Evolutionary conservation across 176 grass and related monocot species (phyloP), one percentile per base, ranked within the genome.

Genomic region (Aegilops tauschii): DNA sequence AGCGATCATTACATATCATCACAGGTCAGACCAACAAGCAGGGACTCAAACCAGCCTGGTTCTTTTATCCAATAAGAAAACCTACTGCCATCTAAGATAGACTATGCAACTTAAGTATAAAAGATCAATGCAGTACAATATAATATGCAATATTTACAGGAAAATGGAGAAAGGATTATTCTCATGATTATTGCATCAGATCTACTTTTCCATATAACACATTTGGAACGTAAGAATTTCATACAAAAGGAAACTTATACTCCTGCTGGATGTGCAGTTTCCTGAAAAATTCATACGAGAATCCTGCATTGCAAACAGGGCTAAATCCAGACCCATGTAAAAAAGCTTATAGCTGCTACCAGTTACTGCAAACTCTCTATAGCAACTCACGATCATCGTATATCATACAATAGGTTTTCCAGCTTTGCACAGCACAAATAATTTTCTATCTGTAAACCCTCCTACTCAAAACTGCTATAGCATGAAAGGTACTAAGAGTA

Each of bases 1-100:
- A 77, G 4, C 13, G 18, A 59, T 4, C 12, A 36, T 70, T 58
- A 23, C 12, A 73, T 17, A 73, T 65, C 61, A 40, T 40, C 69
- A 75, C 20, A 76, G 25, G 17, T 79, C 56, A 45, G 14, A 87
- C 40, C 62, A 32, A 59, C 5, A 69, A 77, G n/a, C 10, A 76
- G 29, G 65, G 34, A 40, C 23, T 89, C 27, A 66, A 85, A 75
- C 34, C 23, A 65, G n/a, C 34, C n/a, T 73, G 18, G 39, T 59
- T 25, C 18, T 58, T 84, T 79, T 58, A 40, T 73, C 86, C 27
- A 36, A 86, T 34, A 11, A 61, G 36, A 74, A 27, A 81, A 17
- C 14, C 30, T 56, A 65, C 21, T 62, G 0, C 30, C 29, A 56
- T 13, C 71, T 35, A 84, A 9, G 29, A 25, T 62, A 10, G 37